Percentiles rank a stretch among this genome's conserved stretches.
Evolutionary conservation across 768 basidiomycete genomes (phyloP).

Genomic region (Boletus vinaceobasis): DNA sequence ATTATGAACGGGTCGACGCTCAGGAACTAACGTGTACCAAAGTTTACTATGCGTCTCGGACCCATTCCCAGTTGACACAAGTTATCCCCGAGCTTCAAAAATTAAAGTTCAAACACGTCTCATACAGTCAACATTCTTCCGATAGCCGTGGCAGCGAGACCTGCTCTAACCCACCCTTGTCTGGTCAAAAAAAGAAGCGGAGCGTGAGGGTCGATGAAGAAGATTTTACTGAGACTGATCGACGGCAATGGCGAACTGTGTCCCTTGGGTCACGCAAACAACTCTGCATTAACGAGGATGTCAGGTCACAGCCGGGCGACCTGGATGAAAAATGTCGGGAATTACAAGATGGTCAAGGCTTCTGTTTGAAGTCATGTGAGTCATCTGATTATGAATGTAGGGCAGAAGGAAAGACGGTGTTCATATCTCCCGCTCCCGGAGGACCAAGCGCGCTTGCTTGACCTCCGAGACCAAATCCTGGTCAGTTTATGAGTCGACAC

Average conservation of each 20-base stretch:
- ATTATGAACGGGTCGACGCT: slow-evolving; percentile 7
- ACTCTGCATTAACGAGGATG: slow-evolving; percentile 85
- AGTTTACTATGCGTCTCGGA: slow-evolving; percentile 92
- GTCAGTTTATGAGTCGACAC: slow-evolving; percentile 34
- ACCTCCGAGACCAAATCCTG: slow-evolving; percentile 84
- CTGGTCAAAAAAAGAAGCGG: slow-evolving; percentile 18
- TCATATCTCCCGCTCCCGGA: slow-evolving; percentile 67
- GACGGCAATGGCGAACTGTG: slow-evolving; percentile 54
- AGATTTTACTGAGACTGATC: slow-evolving; percentile 24
- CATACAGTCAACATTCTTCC: slow-evolving; percentile 15
- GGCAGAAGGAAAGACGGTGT: slow-evolving; percentile 68
- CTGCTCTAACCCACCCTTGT: not conserved
- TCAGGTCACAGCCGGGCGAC: slow-evolving; percentile 60
- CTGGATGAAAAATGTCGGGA: slow-evolving; percentile 89
- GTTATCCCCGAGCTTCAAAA: slow-evolving; percentile 80
- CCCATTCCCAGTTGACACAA: slow-evolving; percentile 94
- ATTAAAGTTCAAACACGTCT: slow-evolving; percentile 49
- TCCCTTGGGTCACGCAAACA: slow-evolving; percentile 88
- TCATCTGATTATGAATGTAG: slow-evolving; percentile 31
- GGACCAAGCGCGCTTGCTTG: slow-evolving; percentile 69
- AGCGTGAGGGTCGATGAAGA: slow-evolving; percentile 21
- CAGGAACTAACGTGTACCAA: slow-evolving; percentile 67
- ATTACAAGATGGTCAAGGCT: slow-evolving; percentile 56
- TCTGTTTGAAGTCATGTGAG: not conserved
- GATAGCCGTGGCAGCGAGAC: not conserved